phyloP scores from a whole-genome alignment of 768 basidiomycete species.

The Podaxis sp. region DNA sequence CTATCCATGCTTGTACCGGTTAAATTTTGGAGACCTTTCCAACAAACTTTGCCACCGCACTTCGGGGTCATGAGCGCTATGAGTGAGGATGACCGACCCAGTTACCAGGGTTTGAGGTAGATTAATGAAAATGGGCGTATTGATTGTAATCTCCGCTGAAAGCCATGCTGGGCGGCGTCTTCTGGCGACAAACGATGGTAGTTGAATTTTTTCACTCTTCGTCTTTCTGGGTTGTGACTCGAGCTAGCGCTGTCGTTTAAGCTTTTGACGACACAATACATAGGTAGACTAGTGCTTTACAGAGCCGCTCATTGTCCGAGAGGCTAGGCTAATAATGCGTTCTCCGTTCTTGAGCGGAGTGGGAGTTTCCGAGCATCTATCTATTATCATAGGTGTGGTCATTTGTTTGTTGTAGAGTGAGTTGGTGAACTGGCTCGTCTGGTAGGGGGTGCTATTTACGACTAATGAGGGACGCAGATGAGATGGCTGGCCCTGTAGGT shows the following conservation, averaged over 20 bases:
- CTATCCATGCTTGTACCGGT: too few species aligned
- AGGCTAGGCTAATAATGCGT: neutral
- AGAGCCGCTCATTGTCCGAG: slow-evolving; percentile 2
- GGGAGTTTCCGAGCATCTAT: neutral
- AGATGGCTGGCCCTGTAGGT: neutral
- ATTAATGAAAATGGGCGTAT: neutral
- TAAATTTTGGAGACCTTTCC: too few species aligned
- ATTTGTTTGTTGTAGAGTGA: neutral
- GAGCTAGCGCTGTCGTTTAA: neutral
- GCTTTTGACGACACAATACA: neutral
- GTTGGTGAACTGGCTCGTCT: neutral
- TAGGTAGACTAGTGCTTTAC: neutral
- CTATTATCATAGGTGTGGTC: neutral
- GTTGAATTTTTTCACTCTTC: neutral
- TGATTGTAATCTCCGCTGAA: neutral
- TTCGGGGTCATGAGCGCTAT: neutral
- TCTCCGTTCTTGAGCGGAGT: neutral
- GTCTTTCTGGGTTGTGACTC: neutral
- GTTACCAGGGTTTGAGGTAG: neutral
- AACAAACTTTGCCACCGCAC: neutral
- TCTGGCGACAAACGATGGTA: neutral
- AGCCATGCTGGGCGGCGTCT: neutral
- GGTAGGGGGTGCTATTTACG: neutral
- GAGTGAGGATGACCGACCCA: neutral
- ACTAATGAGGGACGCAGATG: neutral